Evolutionary conservation across 495 filamentous ascomycete genomes (phyloP).

Genomic region (Hyaloscypha finlandica): DNA sequence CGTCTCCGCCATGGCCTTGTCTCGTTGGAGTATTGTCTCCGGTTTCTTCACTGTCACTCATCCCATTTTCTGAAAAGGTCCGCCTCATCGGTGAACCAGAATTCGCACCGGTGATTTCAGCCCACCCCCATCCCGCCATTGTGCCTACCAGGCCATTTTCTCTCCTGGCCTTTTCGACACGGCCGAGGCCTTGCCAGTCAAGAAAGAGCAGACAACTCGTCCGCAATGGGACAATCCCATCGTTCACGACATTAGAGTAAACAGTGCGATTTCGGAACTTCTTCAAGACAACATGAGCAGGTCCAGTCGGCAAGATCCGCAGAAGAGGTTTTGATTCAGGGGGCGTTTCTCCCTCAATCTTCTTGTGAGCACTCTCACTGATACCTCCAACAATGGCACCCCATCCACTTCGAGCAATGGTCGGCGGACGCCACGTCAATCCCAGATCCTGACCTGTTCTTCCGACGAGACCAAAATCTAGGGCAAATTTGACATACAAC

Average conservation of each 20-base stretch:
- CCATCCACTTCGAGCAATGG: slow-evolving; percentile 81
- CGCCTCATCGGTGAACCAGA: slow-evolving; percentile 47
- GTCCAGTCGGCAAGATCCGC: slow-evolving; percentile 88
- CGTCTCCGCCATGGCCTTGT: slow-evolving; percentile 33
- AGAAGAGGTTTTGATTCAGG: slow-evolving; percentile 86
- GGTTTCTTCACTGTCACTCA: slow-evolving; percentile 24
- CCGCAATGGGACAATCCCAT: slow-evolving; percentile 92
- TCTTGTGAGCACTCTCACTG: slow-evolving; percentile 62
- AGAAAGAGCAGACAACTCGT: slow-evolving; percentile 97
- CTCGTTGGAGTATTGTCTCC: slow-evolving; percentile 28
- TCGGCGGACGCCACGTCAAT: slow-evolving; percentile 89
- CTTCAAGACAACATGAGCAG: slow-evolving; percentile 82
- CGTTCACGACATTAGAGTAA: slow-evolving; percentile 98
- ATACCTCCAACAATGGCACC: slow-evolving; percentile 80
- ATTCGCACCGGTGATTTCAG: slow-evolving; percentile 85
- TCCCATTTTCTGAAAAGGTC: slow-evolving; percentile 19
- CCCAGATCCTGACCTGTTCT: slow-evolving; percentile 94
- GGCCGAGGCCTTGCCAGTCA: slow-evolving; percentile 91
- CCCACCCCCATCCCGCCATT: slow-evolving; percentile 92
- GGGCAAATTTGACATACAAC: slow-evolving; percentile 92
- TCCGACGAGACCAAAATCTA: slow-evolving; percentile 94
- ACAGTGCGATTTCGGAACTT: slow-evolving; percentile 90
- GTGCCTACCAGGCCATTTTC: slow-evolving; percentile 91
- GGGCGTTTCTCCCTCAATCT: slow-evolving; percentile 64
- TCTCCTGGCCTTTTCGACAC: slow-evolving; percentile 90